A percentile compares a stretch with the other conserved stretches of the same genome.
Evolutionary conservation across 148 eudicot genomes (phyloP).

Genomic region (Oxyria digyna): DNA sequence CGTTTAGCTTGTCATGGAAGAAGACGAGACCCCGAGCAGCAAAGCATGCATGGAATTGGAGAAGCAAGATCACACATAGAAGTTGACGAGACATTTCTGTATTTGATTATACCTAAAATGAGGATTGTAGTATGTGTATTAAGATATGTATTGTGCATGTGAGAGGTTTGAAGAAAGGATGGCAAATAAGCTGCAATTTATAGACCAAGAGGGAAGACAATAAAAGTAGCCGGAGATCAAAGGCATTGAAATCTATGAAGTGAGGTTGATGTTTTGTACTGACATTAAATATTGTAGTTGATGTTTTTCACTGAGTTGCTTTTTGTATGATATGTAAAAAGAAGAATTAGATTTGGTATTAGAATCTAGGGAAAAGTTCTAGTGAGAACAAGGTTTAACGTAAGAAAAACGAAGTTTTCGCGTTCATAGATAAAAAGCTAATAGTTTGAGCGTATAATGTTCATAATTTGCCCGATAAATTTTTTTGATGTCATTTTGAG

Average conservation of each 20-base stretch:
- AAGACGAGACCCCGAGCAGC: not conserved
- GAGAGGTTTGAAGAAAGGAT: constrained; percentile 1
- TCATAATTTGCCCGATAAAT: too few relatives aligned
- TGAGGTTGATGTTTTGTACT: not conserved
- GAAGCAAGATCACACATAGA: constrained; percentile 1
- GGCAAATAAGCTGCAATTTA: not conserved
- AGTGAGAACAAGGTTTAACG: too few relatives aligned
- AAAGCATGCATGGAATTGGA: constrained; percentile 4
- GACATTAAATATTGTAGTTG: too few relatives aligned
- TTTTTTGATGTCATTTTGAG: too few relatives aligned
- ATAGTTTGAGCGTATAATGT: too few relatives aligned
- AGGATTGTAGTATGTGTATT: not conserved
- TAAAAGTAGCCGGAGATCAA: not conserved
- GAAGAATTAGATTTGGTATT: too few relatives aligned
- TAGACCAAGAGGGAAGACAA: not conserved
- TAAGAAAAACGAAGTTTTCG: too few relatives aligned
- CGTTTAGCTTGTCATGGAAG: not conserved
- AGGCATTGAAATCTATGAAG: constrained; percentile 2
- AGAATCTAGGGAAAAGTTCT: too few relatives aligned
- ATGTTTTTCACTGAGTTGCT: too few relatives aligned
- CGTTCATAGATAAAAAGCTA: too few relatives aligned
- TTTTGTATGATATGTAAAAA: too few relatives aligned
- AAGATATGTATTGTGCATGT: not conserved
- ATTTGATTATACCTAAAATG: not conserved
- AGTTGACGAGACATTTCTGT: constrained; percentile 6